Evolutionary conservation across 768 basidiomycete species (phyloP).

Genomic region (Epithele typhae): DNA sequence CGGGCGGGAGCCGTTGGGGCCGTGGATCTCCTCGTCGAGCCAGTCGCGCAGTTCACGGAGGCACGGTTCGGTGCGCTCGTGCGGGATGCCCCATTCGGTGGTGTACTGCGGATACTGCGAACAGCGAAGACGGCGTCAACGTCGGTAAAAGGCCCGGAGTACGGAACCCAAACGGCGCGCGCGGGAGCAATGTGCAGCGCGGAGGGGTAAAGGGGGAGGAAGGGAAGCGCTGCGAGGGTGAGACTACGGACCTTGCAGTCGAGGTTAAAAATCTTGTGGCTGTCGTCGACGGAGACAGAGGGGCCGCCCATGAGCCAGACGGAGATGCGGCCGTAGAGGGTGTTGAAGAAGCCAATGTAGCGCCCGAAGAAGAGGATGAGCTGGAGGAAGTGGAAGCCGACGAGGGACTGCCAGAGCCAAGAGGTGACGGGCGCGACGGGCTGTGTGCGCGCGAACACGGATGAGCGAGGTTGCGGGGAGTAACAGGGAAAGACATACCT

Average conservation of each 20-base stretch:
- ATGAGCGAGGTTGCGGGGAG: neutral
- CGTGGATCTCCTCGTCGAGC: slow-evolving; percentile 60
- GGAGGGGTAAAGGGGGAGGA: neutral
- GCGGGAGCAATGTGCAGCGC: neutral
- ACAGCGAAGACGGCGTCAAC: too few species aligned
- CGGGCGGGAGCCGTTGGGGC: slow-evolving; percentile 73
- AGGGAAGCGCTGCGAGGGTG: too few species aligned
- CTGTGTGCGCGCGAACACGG: slow-evolving; percentile 30
- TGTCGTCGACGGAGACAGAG: slow-evolving; percentile 67
- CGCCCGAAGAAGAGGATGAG: slow-evolving; percentile 76
- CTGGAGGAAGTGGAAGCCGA: slow-evolving; percentile 82
- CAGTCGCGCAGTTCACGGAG: slow-evolving; percentile 68
- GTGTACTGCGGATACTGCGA: slow-evolving; percentile 86
- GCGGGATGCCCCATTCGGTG: slow-evolving; percentile 92
- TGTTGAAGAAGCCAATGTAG: slow-evolving; percentile 57
- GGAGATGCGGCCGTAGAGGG: slow-evolving; percentile 56
- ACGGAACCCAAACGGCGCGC: too few species aligned
- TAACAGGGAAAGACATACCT: slow-evolving; percentile 45
- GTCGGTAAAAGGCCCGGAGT: too few species aligned
- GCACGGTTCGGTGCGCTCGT: slow-evolving; percentile 58
- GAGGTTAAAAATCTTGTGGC: slow-evolving; percentile 84
- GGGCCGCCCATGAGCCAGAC: slow-evolving; percentile 61
- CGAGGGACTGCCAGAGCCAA: slow-evolving; percentile 67
- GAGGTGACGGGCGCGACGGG: slow-evolving; percentile 44
- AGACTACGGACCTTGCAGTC: slow-evolving; percentile 80